Evolutionary conservation across 2,329 filamentous ascomycete species (phyloP).

Genomic region (Mycosphaerelloides madeirae): DNA sequence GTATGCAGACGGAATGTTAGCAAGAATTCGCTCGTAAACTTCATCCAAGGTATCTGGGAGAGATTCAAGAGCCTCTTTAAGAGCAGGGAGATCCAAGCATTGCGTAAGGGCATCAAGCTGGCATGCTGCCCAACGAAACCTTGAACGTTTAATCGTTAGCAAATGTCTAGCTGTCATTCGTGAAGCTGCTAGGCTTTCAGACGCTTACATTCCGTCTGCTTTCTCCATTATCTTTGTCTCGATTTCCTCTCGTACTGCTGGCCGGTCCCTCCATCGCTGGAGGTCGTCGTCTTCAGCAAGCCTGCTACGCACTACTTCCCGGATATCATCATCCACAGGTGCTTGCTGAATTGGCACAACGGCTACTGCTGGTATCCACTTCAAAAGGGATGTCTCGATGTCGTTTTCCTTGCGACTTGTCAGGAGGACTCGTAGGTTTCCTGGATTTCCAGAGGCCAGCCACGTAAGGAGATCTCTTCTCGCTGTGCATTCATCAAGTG

Average conservation of each 20-base stretch:
- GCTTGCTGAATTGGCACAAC: no score
- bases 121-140: conserved; percentile 24
- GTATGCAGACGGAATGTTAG: conserved; percentile 10
- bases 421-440: no score
- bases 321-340: no score
- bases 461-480: no score
- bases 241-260: conserved; percentile 7
- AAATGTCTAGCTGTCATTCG: background rate
- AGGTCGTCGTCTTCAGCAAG: conserved; percentile 15
- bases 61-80: conserved; percentile 3
- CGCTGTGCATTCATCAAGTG: no score
- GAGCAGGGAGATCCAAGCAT: conserved; percentile 8
- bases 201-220: no score
- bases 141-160: conserved; percentile 4
- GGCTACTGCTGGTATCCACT: no score
- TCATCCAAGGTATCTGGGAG: conserved; percentile 19
- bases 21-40: conserved; percentile 23
- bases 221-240: conserved; percentile 12
- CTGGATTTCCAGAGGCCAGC: no score
- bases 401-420: no score
- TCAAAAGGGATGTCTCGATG: conserved; percentile 14
- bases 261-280: background rate
- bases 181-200: no score
- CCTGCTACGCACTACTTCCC: no score
- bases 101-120: conserved; percentile 21